Base-by-base conservation (phyloP, 2,329 filamentous ascomycete genomes). In the Calonectria pseudoturangicola region DNA sequence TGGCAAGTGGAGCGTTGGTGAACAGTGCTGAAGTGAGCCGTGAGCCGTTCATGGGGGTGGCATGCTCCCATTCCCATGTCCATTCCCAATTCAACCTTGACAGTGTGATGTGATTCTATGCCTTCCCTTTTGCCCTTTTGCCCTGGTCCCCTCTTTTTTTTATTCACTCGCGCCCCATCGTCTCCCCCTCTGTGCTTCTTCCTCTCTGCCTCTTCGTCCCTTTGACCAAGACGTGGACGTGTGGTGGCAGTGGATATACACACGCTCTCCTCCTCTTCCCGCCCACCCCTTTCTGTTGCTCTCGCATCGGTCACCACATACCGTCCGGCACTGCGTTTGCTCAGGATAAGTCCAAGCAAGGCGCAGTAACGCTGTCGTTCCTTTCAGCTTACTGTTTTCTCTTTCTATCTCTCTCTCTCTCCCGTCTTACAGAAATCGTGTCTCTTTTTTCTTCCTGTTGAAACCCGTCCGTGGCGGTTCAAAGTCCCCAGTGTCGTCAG, bases 401-500 rank as follows among this genome's bases (percentile, higher is more conserved):
- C 4, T 9, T 28, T 45, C 64, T 45, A 45, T 16, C 4, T 67
- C 27, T 67, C 30, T 47, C 62, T 54, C 51, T 67, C 27, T 51
- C 41, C 36, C 30, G 36, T 13, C 30, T 33, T 33, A 5, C 30
- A 9, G 5, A 33, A 33, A 2, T 33, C 30, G 5, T 33, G 18
- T 56, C 13, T 36, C 51, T 60, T 27, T 60, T 27, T 60, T 27
- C 21, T 41, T 41, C 33, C 16, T 13, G 27, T 41, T 60, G 54
- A 41, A 41, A 27, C 25, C 54, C 54, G 69, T 65, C 58, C 12
- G 47, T 36, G 64, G 64, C 51, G 54, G 54, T 41, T 41, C n/a
- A 36, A 48, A 56, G 39, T 47, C 39, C 30, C 30, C 47, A 58
- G 41, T 58, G 71, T 69, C 73, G 70, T 70, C 74, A 75, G 50